Evolutionary conservation across 805 yeast genomes (phyloP).

Genomic region (Yarrowia hollandica): DNA sequence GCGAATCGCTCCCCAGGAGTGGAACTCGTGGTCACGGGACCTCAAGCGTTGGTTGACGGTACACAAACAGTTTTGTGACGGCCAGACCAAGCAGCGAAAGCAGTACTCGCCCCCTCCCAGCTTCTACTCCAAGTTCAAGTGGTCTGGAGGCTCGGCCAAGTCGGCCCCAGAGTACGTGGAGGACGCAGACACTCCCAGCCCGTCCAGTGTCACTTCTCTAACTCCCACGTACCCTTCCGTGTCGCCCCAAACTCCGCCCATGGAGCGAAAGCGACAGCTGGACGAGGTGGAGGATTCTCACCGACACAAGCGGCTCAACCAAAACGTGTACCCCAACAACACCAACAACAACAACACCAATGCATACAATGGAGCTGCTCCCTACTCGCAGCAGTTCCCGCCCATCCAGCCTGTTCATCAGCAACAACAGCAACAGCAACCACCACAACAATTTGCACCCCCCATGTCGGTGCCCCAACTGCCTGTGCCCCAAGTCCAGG

Average conservation of each 20-base stretch:
- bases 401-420: slow-evolving; percentile 11
- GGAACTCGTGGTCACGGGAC: slow-evolving; percentile 37
- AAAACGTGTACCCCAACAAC: neutral
- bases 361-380: too few relatives aligned
- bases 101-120: slow-evolving; percentile 12
- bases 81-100: neutral
- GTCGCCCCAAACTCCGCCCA: slow-evolving; percentile 20
- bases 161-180: neutral
- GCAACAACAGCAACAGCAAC: too few relatives aligned
- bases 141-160: neutral
- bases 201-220: neutral
- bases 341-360: neutral
- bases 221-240: slow-evolving; percentile 16
- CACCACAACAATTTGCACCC: too few relatives aligned
- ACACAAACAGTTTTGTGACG: neutral
- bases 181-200: slow-evolving; percentile 4
- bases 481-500: neutral
- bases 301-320: neutral
- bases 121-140: slow-evolving; percentile 16
- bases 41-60: slow-evolving; percentile 7
- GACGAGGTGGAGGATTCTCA: neutral
- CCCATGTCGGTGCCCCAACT: neutral
- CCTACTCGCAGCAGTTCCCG: slow-evolving; percentile 8
- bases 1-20: slow-evolving; percentile 41
- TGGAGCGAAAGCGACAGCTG: slow-evolving; percentile 18